A percentile compares a stretch with the other conserved stretches of the same genome.
Evolutionary conservation across 2,329 filamentous ascomycete species (phyloP).

Genomic region (Ophiostoma pallidulum): DNA sequence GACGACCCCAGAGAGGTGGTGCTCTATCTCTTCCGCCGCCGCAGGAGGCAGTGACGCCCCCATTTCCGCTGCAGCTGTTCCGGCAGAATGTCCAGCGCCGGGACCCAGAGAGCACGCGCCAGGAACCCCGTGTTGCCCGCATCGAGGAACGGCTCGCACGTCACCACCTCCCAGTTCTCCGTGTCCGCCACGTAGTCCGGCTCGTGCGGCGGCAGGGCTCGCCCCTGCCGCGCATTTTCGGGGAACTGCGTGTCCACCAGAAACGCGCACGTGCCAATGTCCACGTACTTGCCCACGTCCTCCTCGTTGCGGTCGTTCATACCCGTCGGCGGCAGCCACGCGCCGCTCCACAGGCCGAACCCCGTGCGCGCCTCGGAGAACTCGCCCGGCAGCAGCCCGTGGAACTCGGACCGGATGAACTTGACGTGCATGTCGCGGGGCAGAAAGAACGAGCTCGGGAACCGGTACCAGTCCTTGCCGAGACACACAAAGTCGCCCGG

Average conservation of each 20-base stretch:
- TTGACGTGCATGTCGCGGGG: constrained; percentile 76
- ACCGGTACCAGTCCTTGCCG: constrained; percentile 97
- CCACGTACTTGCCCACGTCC: constrained; percentile 77
- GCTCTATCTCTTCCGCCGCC: constrained; percentile 4
- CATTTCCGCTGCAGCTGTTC: constrained; percentile 63
- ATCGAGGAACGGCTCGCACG: constrained; percentile 75
- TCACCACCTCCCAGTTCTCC: constrained; percentile 66
- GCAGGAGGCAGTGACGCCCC: constrained; percentile 81
- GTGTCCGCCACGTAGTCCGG: constrained; percentile 69
- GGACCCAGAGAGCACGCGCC: constrained; percentile 73
- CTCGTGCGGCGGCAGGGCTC: constrained; percentile 53
- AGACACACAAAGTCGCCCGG: constrained; percentile 70
- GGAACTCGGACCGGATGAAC: constrained; percentile 85
- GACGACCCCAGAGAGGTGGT: too few species aligned
- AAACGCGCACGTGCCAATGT: constrained; percentile 67
- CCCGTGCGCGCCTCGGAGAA: constrained; percentile 66
- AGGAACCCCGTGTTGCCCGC: constrained; percentile 61
- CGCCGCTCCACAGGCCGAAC: constrained; percentile 70
- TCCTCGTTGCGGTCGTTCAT: constrained; percentile 91
- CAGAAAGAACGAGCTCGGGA: constrained; percentile 86
- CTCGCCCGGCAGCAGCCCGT: constrained; percentile 79
- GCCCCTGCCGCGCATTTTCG: constrained; percentile 28
- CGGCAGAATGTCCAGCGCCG: constrained; percentile 60
- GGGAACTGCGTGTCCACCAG: constrained; percentile 81
- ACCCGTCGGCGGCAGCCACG: constrained; percentile 69